These are phyloP conservation scores for Termitomyces sp. DNA, from an alignment of 1,284 basidiomycete species.

Conservation along the genomic window DNA sequence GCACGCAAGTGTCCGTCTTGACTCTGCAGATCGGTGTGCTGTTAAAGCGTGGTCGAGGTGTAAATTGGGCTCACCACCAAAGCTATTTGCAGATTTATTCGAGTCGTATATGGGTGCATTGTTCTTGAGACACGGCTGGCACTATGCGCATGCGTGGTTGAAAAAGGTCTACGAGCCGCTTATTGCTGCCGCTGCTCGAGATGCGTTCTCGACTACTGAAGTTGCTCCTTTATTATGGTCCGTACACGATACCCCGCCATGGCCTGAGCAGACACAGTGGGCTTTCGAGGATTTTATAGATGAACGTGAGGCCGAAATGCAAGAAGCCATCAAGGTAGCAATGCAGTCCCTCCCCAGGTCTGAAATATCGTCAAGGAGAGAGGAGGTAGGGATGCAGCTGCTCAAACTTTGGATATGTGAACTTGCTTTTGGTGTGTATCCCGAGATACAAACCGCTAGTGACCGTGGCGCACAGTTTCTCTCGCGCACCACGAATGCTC, in stretches of 20 bases:
- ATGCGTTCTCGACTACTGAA: constrained; percentile 17
- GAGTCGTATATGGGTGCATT: constrained; percentile 28
- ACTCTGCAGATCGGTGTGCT: constrained; percentile 17
- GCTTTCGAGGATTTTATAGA: constrained; percentile 14
- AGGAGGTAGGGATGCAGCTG: constrained; percentile 25
- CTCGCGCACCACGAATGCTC: constrained; percentile 17
- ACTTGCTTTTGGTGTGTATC: constrained; percentile 19
- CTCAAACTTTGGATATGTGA: constrained; percentile 28
- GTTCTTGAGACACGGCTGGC: constrained; percentile 24
- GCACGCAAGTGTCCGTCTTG: constrained; percentile 19
- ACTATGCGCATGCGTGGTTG: constrained; percentile 21
- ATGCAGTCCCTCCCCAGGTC: neutral
- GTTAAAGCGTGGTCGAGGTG: constrained; percentile 14
- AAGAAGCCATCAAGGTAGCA: neutral
- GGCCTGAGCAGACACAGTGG: constrained; percentile 6
- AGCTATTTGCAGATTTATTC: constrained; percentile 28
- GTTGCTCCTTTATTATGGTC: constrained; percentile 9
- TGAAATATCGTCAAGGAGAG: constrained; percentile 16
- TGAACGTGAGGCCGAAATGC: constrained; percentile 3
- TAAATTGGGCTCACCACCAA: constrained; percentile 20
- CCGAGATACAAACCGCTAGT: constrained; percentile 19
- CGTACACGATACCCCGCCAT: constrained; percentile 6
- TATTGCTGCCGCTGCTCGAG: constrained; percentile 22
- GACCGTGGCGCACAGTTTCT: constrained; percentile 23
- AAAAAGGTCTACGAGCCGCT: constrained; percentile 22